These are phyloP conservation scores for Fraxinus ornus DNA, from an alignment of 305 asterid species.

Conservation along the genomic window DNA sequence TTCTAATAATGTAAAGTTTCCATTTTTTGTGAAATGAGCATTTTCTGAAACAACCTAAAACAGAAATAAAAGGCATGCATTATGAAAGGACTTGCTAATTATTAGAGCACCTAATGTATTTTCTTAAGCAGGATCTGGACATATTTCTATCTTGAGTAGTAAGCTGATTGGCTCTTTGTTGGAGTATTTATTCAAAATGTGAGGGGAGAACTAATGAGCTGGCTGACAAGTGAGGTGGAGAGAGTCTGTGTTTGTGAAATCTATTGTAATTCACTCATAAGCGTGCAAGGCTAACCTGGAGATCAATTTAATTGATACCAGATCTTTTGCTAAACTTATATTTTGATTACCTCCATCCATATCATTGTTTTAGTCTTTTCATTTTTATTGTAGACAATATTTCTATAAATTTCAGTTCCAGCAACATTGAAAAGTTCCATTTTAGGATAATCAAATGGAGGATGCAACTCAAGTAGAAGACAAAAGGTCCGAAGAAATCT, in stretches of 20 bases:
- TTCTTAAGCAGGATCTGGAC: not conserved
- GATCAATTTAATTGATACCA: not conserved
- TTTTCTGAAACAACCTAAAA: not conserved
- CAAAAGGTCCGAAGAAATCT: constrained; percentile 32
- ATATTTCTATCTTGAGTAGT: not conserved
- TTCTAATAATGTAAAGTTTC: not conserved
- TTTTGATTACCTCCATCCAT: not conserved
- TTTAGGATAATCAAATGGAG: constrained; percentile 44
- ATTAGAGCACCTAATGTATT: not conserved
- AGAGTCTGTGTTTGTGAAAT: not conserved
- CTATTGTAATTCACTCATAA: not conserved
- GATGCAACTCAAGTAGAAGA: constrained; percentile 40
- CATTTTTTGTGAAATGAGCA: not conserved
- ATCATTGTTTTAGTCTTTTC: not conserved
- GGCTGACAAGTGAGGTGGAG: not conserved
- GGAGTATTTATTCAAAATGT: not conserved
- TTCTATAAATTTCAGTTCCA: not conserved
- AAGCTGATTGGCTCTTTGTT: not conserved
- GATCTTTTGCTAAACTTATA: not conserved
- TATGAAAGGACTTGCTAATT: not conserved
- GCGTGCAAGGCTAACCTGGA: not conserved
- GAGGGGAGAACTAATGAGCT: not conserved
- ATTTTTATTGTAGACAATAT: not conserved
- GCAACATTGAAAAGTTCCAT: constrained; percentile 4
- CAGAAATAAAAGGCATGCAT: not conserved